Percentiles rank a stretch among this genome's conserved stretches.
Conservation (phyloP, 1,284 basidiomycete genomes). For the Leccinum griseonigrum region DNA sequence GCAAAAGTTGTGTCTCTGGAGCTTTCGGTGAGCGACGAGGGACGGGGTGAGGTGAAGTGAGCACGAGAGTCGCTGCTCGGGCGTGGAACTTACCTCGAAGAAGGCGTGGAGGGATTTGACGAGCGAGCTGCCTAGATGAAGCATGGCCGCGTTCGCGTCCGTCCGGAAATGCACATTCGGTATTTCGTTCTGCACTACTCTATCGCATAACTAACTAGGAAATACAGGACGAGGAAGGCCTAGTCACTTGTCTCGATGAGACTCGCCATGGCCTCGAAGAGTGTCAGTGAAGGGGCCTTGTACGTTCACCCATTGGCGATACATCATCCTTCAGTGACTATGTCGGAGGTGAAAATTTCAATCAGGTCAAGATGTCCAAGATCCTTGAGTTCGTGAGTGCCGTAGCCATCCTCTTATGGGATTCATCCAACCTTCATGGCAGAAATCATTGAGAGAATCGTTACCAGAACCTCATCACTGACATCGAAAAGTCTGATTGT, state of each 20-base stretch:
- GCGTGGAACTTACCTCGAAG: slow-evolving; percentile 59
- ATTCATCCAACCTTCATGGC: slow-evolving; percentile 8
- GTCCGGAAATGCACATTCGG: slow-evolving; percentile 57
- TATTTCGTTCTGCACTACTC: slow-evolving; percentile 3
- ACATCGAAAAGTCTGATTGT: slow-evolving; percentile 97
- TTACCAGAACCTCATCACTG: slow-evolving; percentile 87
- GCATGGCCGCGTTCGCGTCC: slow-evolving; percentile 63
- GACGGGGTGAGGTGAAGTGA: background rate
- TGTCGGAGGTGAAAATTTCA: slow-evolving; percentile 91
- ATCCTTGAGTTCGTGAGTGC: slow-evolving; percentile 83
- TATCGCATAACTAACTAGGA: slow-evolving; percentile 5
- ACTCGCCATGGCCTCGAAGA: slow-evolving; percentile 94
- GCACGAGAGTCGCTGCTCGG: background rate
- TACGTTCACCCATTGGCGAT: slow-evolving; percentile 90
- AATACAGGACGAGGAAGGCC: slow-evolving; percentile 73
- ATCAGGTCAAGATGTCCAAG: slow-evolving; percentile 99
- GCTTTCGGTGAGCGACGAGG: slow-evolving; percentile 4
- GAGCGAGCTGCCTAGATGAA: slow-evolving; percentile 67
- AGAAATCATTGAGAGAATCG: slow-evolving; percentile 95
- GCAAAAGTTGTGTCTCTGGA: slow-evolving; percentile 67
- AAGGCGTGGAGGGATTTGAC: slow-evolving; percentile 54
- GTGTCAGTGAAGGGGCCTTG: slow-evolving; percentile 95
- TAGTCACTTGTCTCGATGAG: slow-evolving; percentile 98
- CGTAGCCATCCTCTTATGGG: background rate
- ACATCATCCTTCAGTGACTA: slow-evolving; percentile 82